A percentile compares a stretch with the other conserved stretches of the same genome.
Conservation (phyloP, 1,284 basidiomycete species). For the Rhizopogon hawkerae region DNA sequence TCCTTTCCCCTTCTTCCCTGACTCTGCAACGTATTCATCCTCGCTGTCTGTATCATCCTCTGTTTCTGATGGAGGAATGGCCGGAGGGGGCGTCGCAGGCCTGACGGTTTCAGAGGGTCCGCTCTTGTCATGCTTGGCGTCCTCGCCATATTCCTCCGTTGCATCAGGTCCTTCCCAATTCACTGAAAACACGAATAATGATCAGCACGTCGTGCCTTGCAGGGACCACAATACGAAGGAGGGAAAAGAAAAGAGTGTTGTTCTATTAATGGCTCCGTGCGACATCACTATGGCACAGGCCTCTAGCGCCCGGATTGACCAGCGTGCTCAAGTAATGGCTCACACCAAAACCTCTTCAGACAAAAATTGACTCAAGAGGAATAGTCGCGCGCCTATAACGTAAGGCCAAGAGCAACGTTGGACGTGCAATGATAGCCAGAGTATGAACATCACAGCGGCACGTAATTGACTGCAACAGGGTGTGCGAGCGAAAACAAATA, state of each 20-base stretch:
- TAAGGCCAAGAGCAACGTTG: constrained; percentile 24
- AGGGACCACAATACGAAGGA: constrained; percentile 4
- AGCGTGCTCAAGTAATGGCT: constrained; percentile 24
- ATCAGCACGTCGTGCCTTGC: constrained; percentile 20
- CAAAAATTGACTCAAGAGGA: constrained; percentile 28
- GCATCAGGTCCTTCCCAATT: constrained; percentile 60
- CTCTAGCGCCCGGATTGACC: constrained; percentile 17
- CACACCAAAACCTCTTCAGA: constrained; percentile 22
- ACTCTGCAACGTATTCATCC: constrained; percentile 60
- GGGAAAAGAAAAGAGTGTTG: constrained; percentile 11
- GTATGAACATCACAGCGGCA: constrained; percentile 28
- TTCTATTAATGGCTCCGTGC: not conserved
- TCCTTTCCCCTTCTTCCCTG: constrained; percentile 25
- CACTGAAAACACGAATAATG: constrained; percentile 37
- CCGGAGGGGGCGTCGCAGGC: constrained; percentile 22
- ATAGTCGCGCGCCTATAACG: constrained; percentile 29
- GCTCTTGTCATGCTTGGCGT: constrained; percentile 21
- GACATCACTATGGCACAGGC: constrained; percentile 7
- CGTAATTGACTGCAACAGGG: constrained; percentile 25
- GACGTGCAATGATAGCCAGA: constrained; percentile 14
- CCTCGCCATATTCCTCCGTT: constrained; percentile 32
- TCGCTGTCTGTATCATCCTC: constrained; percentile 49
- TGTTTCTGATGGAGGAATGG: constrained; percentile 36
- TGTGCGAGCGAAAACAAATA: constrained; percentile 25
- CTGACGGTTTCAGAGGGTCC: constrained; percentile 12